These are phyloP conservation scores for Pichia phayaonensis DNA, from an alignment of 805 yeast genomes.

Conservation along the genomic window DNA sequence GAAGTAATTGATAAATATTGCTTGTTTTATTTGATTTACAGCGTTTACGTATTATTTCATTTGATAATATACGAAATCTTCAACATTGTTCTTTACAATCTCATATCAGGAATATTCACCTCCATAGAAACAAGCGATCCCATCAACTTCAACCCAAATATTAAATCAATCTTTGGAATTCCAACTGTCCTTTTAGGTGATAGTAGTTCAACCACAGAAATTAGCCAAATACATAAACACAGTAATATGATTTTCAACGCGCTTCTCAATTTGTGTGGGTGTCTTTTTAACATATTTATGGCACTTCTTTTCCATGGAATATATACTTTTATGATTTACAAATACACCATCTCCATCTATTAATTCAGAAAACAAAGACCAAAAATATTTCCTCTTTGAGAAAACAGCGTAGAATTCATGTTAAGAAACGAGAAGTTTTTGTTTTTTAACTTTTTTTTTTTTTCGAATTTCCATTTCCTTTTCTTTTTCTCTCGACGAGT, in stretches of 20 bases:
- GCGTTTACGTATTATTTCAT: constrained; percentile 1
- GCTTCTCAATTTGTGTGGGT: neutral
- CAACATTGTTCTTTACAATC: constrained; percentile 1
- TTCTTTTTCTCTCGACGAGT: neutral
- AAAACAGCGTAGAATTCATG: neutral
- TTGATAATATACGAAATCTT: constrained; percentile 1
- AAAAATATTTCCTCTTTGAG: neutral
- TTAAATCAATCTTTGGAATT: neutral
- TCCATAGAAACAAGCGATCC: neutral
- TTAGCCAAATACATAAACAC: neutral
- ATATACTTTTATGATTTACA: neutral
- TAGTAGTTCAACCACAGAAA: neutral
- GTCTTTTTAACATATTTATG: neutral
- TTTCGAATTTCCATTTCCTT: too few species aligned
- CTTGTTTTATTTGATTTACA: constrained; percentile 2
- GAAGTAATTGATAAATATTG: constrained; percentile 2
- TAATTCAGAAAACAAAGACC: neutral
- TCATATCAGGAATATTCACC: neutral
- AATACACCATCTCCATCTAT: constrained; percentile 1
- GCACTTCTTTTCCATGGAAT: constrained; percentile 1
- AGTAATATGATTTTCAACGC: neutral
- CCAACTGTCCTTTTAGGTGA: neutral
- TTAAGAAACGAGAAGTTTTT: neutral
- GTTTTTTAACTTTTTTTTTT: neutral
- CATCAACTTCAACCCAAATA: neutral